Base-by-base conservation (phyloP, 2,329 filamentous ascomycete genomes). In the Bipolaris gigantea region DNA sequence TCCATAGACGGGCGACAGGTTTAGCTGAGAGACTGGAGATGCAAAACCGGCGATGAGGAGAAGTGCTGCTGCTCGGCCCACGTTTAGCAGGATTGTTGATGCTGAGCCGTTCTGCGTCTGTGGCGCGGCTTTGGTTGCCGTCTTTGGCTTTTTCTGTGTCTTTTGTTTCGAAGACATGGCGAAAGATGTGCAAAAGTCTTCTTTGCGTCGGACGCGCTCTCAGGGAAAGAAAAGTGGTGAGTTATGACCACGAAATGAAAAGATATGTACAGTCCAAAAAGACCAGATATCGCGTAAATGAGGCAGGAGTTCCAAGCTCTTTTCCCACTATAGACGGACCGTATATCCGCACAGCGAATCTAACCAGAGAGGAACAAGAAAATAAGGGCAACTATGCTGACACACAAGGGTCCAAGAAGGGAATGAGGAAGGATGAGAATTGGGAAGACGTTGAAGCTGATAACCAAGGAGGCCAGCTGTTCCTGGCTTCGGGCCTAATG, bases 1-100 rank as follows among this genome's bases (percentile, higher is more conserved):
- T 48, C 94, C 94, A 74, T 95, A 97, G 10, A 95, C 89, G 2
- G 94, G 94, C 18, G 91, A 89, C 32, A 97, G 80, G 35, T 84
- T 87, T 58, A 92, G 80, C 69, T 90, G 85, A 0, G 89, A 93
- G 53, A 88, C 83, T 58, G 86, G 85, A 42, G 88, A 87, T 56
- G 83, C 85, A 38, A 87, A 70, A 40, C 86, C 89, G 9, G 84
- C 80, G 41, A 89, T 77, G 23, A 78, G 63, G 57, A 87, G 76
- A 15, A 87, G 68, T 16, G 67, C 70, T 51, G 62, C 61, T 42
- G 74, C 73, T 42, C 66, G 62, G 27, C 62, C 66, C n/a, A 71
- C 59, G 56, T 70, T 71, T 38, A 65, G 69, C 25, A 73, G 47
- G 2, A 73, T 39, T 9, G 59, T 64, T 11, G 66, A 61, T 32